Base-by-base conservation (phyloP, 257 asterid genomes). In the Rubia yunnanensis region DNA sequence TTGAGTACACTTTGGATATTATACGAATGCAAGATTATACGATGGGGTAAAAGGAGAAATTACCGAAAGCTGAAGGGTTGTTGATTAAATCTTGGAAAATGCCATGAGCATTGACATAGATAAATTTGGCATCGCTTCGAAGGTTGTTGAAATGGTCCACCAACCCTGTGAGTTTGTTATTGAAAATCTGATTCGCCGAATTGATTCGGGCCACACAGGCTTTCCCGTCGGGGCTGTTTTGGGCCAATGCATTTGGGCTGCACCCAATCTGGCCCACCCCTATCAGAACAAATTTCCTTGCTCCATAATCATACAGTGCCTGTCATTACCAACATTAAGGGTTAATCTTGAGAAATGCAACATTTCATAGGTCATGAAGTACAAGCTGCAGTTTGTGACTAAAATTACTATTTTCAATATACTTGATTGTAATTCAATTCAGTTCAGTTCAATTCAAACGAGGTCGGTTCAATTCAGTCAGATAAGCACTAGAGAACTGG, bases 211-310 rank as follows among this genome's bases (percentile, higher is more conserved):
- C 58, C 3, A 82, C 96, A 35, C 98, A 92, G 3, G 97, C 85
- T 0, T 27, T 22, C 0, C 98, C 98, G 46, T 92, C 98, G 0
- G 86, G 76, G 76, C 98, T 92, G 68, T 87, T 87, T 71, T 92
- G 96, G 0, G 98, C 98, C 77, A 92, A 59, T 9, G 87, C 88
- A 34, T 87, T 89, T 31, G 98, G 98, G 76, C 94, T 87, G 82
- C 97, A 92, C 24, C 98, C 97, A 49, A 92, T 89, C 38, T 85
- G 96, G 7, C 94, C 97, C 20, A 88, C 81, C 56, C 96, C 95
- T 18, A 72, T 79, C 55, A 89, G 49, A 0, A 35, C 91, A 34
- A 92, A 76, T 73, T 89, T 92, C 74, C 91, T 73, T 10, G 97
- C 97, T 46, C 97, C 98, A 24, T 74, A 80, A 68, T 78, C 54